A percentile compares a stretch with the other conserved stretches of the same genome.
Evolutionary conservation across 2,329 filamentous ascomycete species (phyloP).

Genomic region (Claviceps humidiphila): DNA sequence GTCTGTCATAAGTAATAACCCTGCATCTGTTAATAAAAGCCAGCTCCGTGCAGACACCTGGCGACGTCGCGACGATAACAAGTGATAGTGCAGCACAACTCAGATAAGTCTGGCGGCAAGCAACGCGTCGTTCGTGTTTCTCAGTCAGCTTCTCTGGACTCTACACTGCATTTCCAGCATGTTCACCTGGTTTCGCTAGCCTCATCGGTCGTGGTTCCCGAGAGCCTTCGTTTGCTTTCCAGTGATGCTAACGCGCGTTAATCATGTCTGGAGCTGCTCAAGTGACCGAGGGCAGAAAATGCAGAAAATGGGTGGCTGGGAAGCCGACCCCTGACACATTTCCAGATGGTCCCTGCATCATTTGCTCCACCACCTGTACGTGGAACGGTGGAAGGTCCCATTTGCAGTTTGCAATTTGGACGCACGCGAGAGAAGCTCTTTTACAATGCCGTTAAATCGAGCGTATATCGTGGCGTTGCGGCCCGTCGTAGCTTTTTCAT

Average conservation of each 20-base stretch:
- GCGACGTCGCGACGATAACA: constrained; percentile 12
- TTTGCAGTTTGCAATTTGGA: not conserved
- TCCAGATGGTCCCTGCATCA: not conserved
- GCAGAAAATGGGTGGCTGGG: constrained; percentile 1
- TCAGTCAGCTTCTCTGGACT: not conserved
- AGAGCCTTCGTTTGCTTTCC: not conserved
- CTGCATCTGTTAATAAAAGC: not conserved
- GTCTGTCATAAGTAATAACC: too few species aligned
- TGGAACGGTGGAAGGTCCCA: too few species aligned
- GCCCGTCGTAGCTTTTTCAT: not conserved
- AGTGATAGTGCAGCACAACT: constrained; percentile 9
- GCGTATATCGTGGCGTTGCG: not conserved
- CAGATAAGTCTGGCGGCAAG: not conserved
- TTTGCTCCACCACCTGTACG: too few species aligned
- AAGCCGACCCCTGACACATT: not conserved
- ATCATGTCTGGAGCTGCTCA: not conserved
- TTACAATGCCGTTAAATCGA: not conserved
- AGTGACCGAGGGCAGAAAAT: not conserved
- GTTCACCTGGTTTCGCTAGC: not conserved
- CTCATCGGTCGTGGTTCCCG: not conserved
- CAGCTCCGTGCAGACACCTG: constrained; percentile 15
- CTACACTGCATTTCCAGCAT: not conserved
- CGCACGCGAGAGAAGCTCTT: not conserved
- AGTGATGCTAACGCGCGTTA: constrained; percentile 1
- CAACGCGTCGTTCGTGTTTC: too few species aligned